A percentile compares a stretch with the other conserved stretches of the same genome.
phyloP scores from a whole-genome alignment of 1,284 basidiomycete genomes.

The Omphalotus olearius region DNA sequence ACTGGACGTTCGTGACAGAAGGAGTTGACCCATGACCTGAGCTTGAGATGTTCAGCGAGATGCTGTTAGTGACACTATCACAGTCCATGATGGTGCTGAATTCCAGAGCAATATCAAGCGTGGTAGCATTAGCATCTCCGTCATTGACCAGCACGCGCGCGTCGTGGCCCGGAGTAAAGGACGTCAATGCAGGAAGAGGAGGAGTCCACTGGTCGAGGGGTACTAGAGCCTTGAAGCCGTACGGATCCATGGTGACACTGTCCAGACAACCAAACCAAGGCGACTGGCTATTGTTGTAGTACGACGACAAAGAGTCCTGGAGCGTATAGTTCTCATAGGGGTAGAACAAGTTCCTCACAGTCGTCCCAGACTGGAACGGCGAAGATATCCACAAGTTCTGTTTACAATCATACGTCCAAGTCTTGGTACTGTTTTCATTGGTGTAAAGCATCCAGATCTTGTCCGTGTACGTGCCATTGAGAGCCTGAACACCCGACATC shows the following conservation, averaged over 20 bases:
- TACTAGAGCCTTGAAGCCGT: conserved; percentile 80
- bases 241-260: conserved; percentile 63
- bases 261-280: conserved; percentile 75
- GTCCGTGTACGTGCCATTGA: conserved; percentile 54
- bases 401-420: conserved; percentile 62
- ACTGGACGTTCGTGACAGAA: conserved; percentile 45
- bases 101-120: conserved; percentile 67
- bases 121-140: conserved; percentile 52
- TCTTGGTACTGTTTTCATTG: conserved; percentile 74
- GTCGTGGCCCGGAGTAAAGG: conserved; percentile 84
- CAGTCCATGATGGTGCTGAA: conserved; percentile 80
- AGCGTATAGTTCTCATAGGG: conserved; percentile 80
- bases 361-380: conserved; percentile 59
- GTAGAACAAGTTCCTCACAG: conserved; percentile 72
- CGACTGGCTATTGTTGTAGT: conserved; percentile 46
- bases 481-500: conserved; percentile 48
- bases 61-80: conserved; percentile 51
- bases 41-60: conserved; percentile 65
- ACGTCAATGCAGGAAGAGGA: conserved; percentile 69
- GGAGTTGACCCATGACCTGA: conserved; percentile 59
- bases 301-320: conserved; percentile 57
- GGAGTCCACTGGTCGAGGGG: conserved; percentile 62
- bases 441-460: conserved; percentile 81
- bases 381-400: conserved; percentile 66
- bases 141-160: conserved; percentile 54